These are phyloP conservation scores for Viola pubescens DNA, from an alignment of 441 rosid genomes.

Conservation along the genomic window DNA sequence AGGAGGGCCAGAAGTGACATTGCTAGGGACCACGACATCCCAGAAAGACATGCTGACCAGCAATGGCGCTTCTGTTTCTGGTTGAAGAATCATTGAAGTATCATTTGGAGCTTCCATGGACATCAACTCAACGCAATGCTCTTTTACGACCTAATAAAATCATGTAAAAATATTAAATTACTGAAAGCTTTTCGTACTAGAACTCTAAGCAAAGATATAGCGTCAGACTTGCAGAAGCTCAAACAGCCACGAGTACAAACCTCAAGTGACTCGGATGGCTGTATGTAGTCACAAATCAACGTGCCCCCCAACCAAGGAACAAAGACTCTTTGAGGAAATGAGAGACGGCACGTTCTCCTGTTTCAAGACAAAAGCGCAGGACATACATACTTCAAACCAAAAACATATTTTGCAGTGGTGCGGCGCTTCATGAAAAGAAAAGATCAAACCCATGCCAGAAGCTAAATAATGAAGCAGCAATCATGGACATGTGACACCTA, in stretches of 20 bases:
- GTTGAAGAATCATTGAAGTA: constrained; percentile 42
- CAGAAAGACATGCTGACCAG: constrained; percentile 50
- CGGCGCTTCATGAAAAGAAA: neutral
- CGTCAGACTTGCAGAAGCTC: neutral
- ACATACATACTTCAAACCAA: neutral
- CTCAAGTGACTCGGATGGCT: constrained; percentile 70
- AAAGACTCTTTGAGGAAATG: constrained; percentile 77
- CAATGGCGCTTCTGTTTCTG: constrained; percentile 48
- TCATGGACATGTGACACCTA: neutral
- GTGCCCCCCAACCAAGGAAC: constrained; percentile 67
- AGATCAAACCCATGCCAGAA: neutral
- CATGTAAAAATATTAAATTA: neutral
- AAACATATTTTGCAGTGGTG: neutral
- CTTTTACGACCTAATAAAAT: constrained; percentile 54
- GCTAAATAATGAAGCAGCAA: neutral
- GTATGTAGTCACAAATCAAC: constrained; percentile 70
- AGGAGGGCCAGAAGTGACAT: constrained; percentile 17
- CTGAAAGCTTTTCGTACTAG: neutral
- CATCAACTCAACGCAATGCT: constrained; percentile 76
- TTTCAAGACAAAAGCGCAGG: constrained; percentile 8
- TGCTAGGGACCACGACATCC: constrained; percentile 39
- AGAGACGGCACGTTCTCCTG: constrained; percentile 55
- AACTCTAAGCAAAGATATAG: neutral
- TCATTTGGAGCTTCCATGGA: constrained; percentile 58
- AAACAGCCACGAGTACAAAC: constrained; percentile 29